Conservation (phyloP, 768 basidiomycete species). For the Hypsizygus marmoreus region DNA sequence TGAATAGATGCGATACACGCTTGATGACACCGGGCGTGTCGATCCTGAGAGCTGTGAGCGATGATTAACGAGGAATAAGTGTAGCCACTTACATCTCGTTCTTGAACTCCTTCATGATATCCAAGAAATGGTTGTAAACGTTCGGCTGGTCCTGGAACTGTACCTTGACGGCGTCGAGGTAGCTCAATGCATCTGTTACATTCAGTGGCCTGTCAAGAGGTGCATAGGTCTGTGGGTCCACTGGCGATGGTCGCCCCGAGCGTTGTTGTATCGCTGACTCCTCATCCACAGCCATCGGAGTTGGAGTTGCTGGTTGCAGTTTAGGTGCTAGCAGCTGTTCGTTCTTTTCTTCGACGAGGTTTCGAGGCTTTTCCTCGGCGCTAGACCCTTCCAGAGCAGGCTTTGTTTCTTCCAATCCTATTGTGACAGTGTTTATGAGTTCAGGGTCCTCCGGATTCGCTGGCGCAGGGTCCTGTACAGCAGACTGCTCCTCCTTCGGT, state of each 20-base stretch:
- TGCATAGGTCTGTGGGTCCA: slow-evolving; percentile 32
- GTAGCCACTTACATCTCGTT: slow-evolving; percentile 71
- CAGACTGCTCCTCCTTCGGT: slow-evolving; percentile 6
- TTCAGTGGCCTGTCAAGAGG: slow-evolving; percentile 71
- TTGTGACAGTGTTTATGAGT: too few relatives aligned
- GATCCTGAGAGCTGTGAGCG: slow-evolving; percentile 65
- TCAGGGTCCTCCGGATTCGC: background rate
- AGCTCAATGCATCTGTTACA: slow-evolving; percentile 91
- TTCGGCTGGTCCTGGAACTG: slow-evolving; percentile 93
- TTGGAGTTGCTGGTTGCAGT: slow-evolving; percentile 6
- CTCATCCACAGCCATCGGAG: slow-evolving; percentile 18
- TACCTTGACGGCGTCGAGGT: slow-evolving; percentile 89
- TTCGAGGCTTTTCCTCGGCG: slow-evolving; percentile 12
- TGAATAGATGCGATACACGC: slow-evolving; percentile 91
- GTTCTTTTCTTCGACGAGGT: background rate
- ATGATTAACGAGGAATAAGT: background rate
- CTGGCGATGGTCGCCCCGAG: slow-evolving; percentile 15
- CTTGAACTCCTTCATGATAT: slow-evolving; percentile 99
- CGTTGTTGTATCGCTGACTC: slow-evolving; percentile 8
- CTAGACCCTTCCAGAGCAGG: slow-evolving; percentile 1
- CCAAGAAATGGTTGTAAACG: slow-evolving; percentile 91
- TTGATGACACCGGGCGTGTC: slow-evolving; percentile 98
- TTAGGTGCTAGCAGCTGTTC: slow-evolving; percentile 9
- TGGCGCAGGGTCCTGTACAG: background rate
- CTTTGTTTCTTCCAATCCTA: slow-evolving; percentile 9